A percentile compares a stretch with the other conserved stretches of the same genome.
phyloP scores from a whole-genome alignment of 225 moss, liverwort and hornwort species.

The Asterella californica region DNA sequence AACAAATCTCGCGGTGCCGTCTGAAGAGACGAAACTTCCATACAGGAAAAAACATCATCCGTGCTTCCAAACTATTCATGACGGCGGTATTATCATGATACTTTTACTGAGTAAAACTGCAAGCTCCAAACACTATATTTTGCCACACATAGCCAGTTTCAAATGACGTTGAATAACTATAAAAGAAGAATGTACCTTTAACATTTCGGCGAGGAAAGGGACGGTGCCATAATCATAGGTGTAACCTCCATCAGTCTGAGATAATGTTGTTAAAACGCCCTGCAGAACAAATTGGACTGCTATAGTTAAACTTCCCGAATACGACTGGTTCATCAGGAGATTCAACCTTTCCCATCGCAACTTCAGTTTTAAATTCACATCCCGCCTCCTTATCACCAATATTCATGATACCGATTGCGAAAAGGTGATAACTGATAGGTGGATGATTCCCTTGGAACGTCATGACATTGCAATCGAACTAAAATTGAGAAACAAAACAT shows the following conservation, averaged over 20 bases:
- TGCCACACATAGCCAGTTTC: neutral
- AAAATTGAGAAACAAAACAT: neutral
- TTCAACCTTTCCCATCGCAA: neutral
- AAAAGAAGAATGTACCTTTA: constrained; percentile 20
- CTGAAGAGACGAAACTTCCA: too few species aligned
- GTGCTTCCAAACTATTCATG: too few species aligned
- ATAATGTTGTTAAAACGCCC: constrained; percentile 82
- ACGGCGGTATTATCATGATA: neutral
- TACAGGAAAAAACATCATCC: too few species aligned
- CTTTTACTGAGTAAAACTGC: neutral
- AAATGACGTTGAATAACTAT: neutral
- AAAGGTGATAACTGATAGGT: too few species aligned
- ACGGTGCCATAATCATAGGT: constrained; percentile 80
- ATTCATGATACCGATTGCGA: too few species aligned
- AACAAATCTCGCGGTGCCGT: too few species aligned
- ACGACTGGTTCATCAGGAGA: neutral
- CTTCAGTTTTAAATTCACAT: neutral
- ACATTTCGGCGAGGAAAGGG: constrained; percentile 73
- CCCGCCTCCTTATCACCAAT: neutral
- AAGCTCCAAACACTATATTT: neutral
- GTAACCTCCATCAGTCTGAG: constrained; percentile 68
- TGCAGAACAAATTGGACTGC: constrained; percentile 25
- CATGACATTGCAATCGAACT: neutral
- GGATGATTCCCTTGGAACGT: neutral
- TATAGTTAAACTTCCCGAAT: neutral